phyloP scores from a whole-genome alignment of 2,329 filamentous ascomycete genomes.

The Aspergillus amoenus region DNA sequence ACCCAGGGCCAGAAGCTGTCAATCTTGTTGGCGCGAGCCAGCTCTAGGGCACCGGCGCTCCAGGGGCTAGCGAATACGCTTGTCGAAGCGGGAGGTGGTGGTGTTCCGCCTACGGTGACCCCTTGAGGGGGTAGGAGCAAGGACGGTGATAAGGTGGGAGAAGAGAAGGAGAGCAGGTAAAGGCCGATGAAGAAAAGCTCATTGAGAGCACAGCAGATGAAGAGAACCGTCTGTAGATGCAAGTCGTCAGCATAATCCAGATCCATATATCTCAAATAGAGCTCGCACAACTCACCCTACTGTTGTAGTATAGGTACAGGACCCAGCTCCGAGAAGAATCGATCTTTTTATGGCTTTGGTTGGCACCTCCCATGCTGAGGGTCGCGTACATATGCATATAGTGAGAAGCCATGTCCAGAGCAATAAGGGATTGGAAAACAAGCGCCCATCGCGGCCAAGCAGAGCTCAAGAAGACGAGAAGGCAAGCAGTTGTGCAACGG shows the following conservation, averaged over 20 bases:
- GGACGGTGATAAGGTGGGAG: constrained; percentile 81
- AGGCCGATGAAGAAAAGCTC: constrained; percentile 98
- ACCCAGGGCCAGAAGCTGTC: constrained; percentile 75
- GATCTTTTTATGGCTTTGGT: constrained; percentile 87
- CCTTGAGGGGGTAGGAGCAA: constrained; percentile 58
- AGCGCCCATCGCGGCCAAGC: constrained; percentile 94
- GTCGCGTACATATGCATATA: constrained; percentile 99
- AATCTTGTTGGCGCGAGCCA: constrained; percentile 92
- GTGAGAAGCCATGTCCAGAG: constrained; percentile 89
- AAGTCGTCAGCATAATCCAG: constrained; percentile 8
- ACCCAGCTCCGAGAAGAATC: constrained; percentile 85
- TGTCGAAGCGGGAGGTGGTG: constrained; percentile 66
- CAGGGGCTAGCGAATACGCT: constrained; percentile 85
- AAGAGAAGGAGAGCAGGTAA: constrained; percentile 96
- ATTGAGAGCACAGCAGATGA: constrained; percentile 85
- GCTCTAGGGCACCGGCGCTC: constrained; percentile 87
- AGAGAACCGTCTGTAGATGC: constrained; percentile 72
- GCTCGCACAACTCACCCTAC: constrained; percentile 67
- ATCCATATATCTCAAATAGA: not conserved
- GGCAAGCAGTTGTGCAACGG: constrained; percentile 90
- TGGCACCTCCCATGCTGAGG: constrained; percentile 77
- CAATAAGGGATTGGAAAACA: constrained; percentile 90
- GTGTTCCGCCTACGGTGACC: constrained; percentile 60
- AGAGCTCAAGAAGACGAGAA: constrained; percentile 90
- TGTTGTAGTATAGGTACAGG: constrained; percentile 94